These are phyloP conservation scores for Globisporangium abappressorium DNA, from an alignment of 352 stramenopile species.

Conservation along the genomic window DNA sequence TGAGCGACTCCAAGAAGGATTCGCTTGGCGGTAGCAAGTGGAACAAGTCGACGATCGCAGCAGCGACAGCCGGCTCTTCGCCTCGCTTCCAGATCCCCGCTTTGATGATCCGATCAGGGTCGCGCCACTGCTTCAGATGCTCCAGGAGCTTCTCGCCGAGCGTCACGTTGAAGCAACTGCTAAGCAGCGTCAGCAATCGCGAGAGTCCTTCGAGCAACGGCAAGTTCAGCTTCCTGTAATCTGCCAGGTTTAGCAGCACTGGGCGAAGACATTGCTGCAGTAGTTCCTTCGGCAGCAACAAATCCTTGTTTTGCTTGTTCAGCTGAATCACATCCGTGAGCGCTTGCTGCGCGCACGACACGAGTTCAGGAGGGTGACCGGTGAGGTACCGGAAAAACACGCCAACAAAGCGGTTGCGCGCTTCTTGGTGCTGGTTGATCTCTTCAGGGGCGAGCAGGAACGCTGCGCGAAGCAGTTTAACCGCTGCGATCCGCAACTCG, in stretches of 20 bases:
- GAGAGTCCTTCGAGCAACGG: constrained; percentile 93
- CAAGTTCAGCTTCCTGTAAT: constrained; percentile 96
- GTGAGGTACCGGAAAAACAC: constrained; percentile 92
- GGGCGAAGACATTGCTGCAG: constrained; percentile 95
- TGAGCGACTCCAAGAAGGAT: constrained; percentile 94
- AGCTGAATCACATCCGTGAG: constrained; percentile 81
- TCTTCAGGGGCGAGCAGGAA: constrained; percentile 82
- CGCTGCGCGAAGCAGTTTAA: constrained; percentile 84
- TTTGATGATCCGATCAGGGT: constrained; percentile 89
- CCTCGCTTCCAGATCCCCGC: constrained; percentile 91
- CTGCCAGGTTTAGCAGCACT: constrained; percentile 94
- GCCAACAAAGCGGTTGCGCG: constrained; percentile 82
- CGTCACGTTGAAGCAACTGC: constrained; percentile 97
- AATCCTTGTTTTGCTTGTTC: constrained; percentile 87
- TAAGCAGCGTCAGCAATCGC: constrained; percentile 92
- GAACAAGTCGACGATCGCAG: constrained; percentile 96
- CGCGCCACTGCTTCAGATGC: constrained; percentile 93
- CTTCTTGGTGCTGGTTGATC: constrained; percentile 83
- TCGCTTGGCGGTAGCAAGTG: constrained; percentile 92
- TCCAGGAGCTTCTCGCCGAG: constrained; percentile 97
- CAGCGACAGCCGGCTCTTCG: constrained; percentile 94
- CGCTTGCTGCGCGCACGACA: constrained; percentile 76
- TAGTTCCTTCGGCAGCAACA: constrained; percentile 92
- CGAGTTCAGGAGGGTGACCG: constrained; percentile 75
- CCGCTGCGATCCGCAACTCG: constrained; percentile 84